Evolutionary conservation across 805 yeast genomes (phyloP).

Genomic region (Zygosaccharomyces kombuchaensis): DNA sequence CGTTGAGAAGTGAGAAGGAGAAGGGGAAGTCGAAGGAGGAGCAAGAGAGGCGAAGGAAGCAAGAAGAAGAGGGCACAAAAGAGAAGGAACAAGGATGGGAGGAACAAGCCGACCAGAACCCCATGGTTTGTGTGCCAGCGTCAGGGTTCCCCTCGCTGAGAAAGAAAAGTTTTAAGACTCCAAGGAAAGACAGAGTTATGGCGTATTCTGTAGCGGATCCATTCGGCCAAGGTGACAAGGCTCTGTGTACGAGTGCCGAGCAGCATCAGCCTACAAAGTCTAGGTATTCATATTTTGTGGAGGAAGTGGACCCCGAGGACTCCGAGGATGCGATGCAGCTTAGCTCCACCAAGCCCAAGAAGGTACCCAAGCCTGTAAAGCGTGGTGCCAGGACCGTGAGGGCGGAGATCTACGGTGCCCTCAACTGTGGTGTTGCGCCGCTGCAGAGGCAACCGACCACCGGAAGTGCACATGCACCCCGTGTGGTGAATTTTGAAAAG

Average conservation of each 20-base stretch:
- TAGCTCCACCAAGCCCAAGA: not conserved
- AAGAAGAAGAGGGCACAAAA: slow-evolving; percentile 2
- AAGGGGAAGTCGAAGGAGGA: slow-evolving; percentile 5
- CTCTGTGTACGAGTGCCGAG: slow-evolving; percentile 24
- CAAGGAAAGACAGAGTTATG: slow-evolving; percentile 1
- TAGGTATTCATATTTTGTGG: slow-evolving; percentile 34
- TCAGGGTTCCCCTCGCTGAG: slow-evolving; percentile 32
- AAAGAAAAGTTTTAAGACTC: slow-evolving; percentile 2
- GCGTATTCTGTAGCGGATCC: slow-evolving; percentile 4
- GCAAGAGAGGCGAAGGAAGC: slow-evolving; percentile 10
- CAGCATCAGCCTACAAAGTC: slow-evolving; percentile 27
- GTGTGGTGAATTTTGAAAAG: slow-evolving; percentile 17
- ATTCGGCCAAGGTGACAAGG: slow-evolving; percentile 15
- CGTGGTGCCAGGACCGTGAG: slow-evolving; percentile 1
- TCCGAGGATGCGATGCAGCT: not conserved
- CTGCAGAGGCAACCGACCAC: not conserved
- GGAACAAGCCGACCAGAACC: slow-evolving; percentile 10
- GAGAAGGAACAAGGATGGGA: not conserved
- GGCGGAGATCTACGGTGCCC: slow-evolving; percentile 4
- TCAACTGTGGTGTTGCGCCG: slow-evolving; percentile 1
- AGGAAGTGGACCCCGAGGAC: slow-evolving; percentile 20
- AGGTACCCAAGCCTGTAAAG: not conserved
- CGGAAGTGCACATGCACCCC: slow-evolving; percentile 1
- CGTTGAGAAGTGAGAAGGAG: slow-evolving; percentile 23
- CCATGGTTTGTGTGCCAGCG: slow-evolving; percentile 31